Conservation (phyloP, 805 yeast genomes). For the Suhomyces prunicola region DNA sequence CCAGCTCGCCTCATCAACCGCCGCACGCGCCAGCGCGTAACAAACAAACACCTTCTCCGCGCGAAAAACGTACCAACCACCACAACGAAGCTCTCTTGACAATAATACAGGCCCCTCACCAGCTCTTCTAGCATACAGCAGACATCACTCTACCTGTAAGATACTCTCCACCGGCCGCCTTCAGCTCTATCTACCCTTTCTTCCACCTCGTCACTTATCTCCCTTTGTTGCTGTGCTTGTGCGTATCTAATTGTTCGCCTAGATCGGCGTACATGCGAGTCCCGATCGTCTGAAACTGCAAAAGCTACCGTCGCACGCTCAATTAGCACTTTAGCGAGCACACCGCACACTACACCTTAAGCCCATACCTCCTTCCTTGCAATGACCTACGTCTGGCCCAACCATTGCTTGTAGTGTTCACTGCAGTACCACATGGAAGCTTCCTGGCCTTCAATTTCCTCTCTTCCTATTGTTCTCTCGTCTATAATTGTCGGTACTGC, state of each 20-base stretch:
- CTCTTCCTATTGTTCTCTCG: neutral
- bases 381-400: no score
- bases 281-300: neutral
- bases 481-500: neutral
- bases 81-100: neutral
- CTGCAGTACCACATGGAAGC: no score
- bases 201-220: neutral
- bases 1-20: neutral
- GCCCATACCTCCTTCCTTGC: no score
- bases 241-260: neutral
- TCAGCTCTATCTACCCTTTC: neutral
- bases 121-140: neutral
- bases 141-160: neutral
- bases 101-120: neutral
- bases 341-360: no score
- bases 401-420: no score
- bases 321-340: neutral
- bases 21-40: neutral
- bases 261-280: neutral
- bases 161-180: neutral
- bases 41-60: neutral
- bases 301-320: neutral
- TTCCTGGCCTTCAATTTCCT: no score
- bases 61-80: neutral
- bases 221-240: neutral